Percentiles rank a stretch among this genome's conserved stretches.
phyloP scores from a whole-genome alignment of 148 eudicot species.

The Camellia granthamiana region DNA sequence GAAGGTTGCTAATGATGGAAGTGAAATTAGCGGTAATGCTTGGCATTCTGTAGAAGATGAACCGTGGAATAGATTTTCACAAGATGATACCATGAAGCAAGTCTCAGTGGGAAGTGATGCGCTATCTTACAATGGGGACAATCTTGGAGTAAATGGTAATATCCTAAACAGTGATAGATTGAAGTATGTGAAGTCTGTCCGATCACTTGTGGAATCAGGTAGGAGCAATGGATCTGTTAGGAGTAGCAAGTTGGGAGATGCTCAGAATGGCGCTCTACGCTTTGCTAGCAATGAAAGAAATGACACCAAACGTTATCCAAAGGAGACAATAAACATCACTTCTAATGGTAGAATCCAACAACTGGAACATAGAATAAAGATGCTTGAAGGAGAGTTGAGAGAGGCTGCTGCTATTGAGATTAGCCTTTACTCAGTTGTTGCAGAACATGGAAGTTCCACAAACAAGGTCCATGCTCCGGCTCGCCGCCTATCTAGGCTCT shows the following conservation, averaged over 20 bases:
- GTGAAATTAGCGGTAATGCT: background rate
- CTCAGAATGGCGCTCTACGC: constrained; percentile 16
- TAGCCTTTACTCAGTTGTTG: constrained; percentile 77
- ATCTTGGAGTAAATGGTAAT: background rate
- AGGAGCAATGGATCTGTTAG: constrained; percentile 44
- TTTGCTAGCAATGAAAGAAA: constrained; percentile 26
- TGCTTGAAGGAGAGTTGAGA: constrained; percentile 76
- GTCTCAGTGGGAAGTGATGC: background rate
- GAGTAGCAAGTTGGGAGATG: constrained; percentile 21
- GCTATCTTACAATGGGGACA: constrained; percentile 14
- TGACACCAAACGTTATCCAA: constrained; percentile 33
- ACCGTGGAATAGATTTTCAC: constrained; percentile 20
- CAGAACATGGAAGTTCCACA: constrained; percentile 93
- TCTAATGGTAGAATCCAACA: constrained; percentile 47
- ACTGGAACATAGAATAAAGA: constrained; percentile 58
- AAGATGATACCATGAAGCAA: constrained; percentile 15
- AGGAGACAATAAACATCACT: constrained; percentile 35
- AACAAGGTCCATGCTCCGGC: constrained; percentile 97
- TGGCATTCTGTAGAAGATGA: constrained; percentile 26
- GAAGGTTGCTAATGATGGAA: background rate
- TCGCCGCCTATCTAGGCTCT: constrained; percentile 87
- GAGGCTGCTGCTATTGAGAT: constrained; percentile 90
- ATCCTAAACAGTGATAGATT: constrained; percentile 24
- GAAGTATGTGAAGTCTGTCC: constrained; percentile 62
- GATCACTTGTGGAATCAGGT: constrained; percentile 51